These are phyloP conservation scores for Liriodendron chinense DNA, from an alignment of 164 flowering plant genomes.

Conservation along the genomic window DNA sequence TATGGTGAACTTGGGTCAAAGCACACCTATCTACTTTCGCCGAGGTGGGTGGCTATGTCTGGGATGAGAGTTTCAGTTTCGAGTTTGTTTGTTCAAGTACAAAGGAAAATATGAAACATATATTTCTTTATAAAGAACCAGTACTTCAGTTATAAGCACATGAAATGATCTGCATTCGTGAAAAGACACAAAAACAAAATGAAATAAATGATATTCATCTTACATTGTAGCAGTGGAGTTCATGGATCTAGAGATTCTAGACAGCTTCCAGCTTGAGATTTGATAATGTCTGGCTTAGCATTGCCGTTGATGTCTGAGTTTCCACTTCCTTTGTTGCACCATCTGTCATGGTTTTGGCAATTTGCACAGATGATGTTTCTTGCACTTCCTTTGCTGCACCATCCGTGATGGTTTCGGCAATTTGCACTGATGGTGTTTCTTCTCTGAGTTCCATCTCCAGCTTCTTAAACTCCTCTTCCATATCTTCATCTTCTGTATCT, in stretches of 20 bases:
- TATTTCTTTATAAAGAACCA: background rate
- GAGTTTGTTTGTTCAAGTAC: no score
- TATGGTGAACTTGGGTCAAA: no score
- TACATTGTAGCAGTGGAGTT: background rate
- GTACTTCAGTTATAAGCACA: background rate
- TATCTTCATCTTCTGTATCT: conserved; percentile 58
- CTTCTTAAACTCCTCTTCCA: conserved; percentile 70
- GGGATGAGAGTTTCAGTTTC: no score
- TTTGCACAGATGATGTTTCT: conserved; percentile 15
- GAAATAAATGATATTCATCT: no score
- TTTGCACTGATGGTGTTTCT: conserved; percentile 15
- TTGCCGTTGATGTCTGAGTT: conserved; percentile 11
- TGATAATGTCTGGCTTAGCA: conserved; percentile 22
- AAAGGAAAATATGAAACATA: no score
- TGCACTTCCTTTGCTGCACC: conserved; percentile 12
- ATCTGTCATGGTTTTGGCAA: conserved; percentile 14
- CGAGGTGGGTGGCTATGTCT: no score
- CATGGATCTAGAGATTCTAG: conserved; percentile 26
- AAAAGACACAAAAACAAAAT: background rate
- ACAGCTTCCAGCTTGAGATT: conserved; percentile 43
- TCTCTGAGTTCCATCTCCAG: conserved; percentile 55
- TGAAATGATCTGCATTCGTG: background rate
- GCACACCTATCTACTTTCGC: no score
- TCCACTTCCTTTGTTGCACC: conserved; percentile 14
- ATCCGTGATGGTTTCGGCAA: conserved; percentile 13